Evolutionary conservation across 768 basidiomycete genomes (phyloP).

Genomic region (Aureoboletus auriporus): DNA sequence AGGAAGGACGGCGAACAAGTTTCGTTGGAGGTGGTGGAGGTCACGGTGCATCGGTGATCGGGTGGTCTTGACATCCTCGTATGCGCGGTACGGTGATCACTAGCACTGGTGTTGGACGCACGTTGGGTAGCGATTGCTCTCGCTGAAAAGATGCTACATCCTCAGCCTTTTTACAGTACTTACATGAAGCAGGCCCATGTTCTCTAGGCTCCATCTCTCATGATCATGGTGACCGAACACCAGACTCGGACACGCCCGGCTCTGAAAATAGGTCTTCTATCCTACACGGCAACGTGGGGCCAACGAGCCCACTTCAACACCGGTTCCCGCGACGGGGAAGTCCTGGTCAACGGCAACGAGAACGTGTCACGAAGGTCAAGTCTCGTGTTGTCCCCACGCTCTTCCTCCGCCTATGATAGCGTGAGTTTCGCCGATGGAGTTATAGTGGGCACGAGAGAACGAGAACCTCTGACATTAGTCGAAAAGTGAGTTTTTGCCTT

Average conservation of each 20-base stretch:
- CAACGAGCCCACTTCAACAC: constrained; percentile 5
- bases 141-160: no score
- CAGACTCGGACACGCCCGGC: background rate
- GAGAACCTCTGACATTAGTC: constrained; percentile 56
- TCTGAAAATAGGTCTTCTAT: constrained; percentile 15
- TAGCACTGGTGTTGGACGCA: no score
- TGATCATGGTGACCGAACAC: no score
- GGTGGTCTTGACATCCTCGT: no score
- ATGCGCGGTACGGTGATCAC: no score
- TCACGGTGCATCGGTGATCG: no score
- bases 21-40: no score
- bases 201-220: background rate
- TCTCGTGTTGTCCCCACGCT: constrained; percentile 12
- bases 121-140: no score
- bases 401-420: constrained; percentile 18
- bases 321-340: constrained; percentile 1
- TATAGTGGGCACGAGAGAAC: constrained; percentile 7
- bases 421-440: constrained; percentile 9
- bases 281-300: constrained; percentile 22
- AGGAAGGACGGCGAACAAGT: no score
- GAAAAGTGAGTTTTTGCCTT: constrained; percentile 55
- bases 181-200: no score
- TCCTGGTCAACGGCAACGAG: constrained; percentile 6
- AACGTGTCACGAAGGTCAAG: constrained; percentile 17
- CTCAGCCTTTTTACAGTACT: no score